phyloP scores from a whole-genome alignment of 768 basidiomycete genomes.

The Boletus tylopilopsis region DNA sequence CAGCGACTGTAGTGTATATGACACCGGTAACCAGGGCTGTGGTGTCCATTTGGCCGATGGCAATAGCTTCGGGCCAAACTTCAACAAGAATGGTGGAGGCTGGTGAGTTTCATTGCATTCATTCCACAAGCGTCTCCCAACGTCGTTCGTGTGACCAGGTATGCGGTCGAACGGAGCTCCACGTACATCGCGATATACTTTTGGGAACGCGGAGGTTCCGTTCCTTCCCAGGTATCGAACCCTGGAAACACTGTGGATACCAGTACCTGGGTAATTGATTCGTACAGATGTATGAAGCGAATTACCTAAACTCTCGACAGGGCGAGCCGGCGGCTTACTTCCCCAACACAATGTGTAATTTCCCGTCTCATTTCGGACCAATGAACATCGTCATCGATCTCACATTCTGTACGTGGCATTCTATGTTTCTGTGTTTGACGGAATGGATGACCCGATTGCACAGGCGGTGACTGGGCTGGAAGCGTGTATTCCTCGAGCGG shows the following conservation, averaged over 20 bases:
- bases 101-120: constrained; percentile 13
- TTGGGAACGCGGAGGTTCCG: constrained; percentile 36
- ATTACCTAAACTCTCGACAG: not conserved
- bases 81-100: constrained; percentile 37
- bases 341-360: constrained; percentile 11
- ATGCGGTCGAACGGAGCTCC: constrained; percentile 31
- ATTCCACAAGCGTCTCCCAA: not conserved
- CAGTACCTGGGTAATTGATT: constrained; percentile 21
- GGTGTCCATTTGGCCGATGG: constrained; percentile 21
- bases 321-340: constrained; percentile 17
- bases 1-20: constrained; percentile 26
- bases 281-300: no score
- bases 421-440: not conserved
- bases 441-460: not conserved
- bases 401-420: constrained; percentile 15
- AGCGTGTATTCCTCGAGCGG: constrained; percentile 11
- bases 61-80: constrained; percentile 34
- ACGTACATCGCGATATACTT: constrained; percentile 37
- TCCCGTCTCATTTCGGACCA: constrained; percentile 12
- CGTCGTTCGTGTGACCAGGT: constrained; percentile 22
- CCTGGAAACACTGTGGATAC: constrained; percentile 20
- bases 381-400: constrained; percentile 23
- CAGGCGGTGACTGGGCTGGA: constrained; percentile 32
- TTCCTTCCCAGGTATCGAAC: constrained; percentile 34
- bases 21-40: constrained; percentile 30